These are phyloP conservation scores for Exophiala xenobiotica DNA, from an alignment of 2,329 filamentous ascomycete species.

Conservation along the genomic window DNA sequence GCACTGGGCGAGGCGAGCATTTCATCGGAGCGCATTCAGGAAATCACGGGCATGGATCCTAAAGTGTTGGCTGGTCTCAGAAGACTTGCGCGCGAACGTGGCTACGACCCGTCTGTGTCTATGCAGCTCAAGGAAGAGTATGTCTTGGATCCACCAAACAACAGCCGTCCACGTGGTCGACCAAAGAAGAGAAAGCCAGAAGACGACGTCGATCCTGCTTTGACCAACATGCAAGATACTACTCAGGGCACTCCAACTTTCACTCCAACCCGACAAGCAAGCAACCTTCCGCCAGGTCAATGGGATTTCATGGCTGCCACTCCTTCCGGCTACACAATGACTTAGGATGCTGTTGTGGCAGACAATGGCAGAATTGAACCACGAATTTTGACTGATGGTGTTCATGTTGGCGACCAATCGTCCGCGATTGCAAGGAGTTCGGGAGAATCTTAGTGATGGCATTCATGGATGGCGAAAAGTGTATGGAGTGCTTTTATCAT, in stretches of 20 bases:
- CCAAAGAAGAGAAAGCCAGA: slow-evolving; percentile 32
- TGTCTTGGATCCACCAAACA: slow-evolving; percentile 31
- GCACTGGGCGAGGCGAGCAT: slow-evolving; percentile 31
- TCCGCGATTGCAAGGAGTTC: not conserved
- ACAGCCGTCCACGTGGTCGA: slow-evolving; percentile 28
- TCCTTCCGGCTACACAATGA: slow-evolving; percentile 26
- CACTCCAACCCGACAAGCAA: slow-evolving; percentile 13
- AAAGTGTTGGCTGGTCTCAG: slow-evolving; percentile 30
- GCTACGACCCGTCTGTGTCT: slow-evolving; percentile 30
- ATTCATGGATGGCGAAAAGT: not conserved
- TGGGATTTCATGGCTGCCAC: slow-evolving; percentile 32
- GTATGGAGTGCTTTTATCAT: not conserved
- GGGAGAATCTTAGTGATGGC: not conserved
- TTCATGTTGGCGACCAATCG: not conserved
- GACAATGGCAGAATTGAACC: not conserved
- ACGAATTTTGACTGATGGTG: not conserved
- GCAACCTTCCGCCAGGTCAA: slow-evolving; percentile 30
- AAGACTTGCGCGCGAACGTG: slow-evolving; percentile 30
- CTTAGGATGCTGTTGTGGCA: slow-evolving; percentile 9
- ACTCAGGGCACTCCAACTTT: slow-evolving; percentile 14
- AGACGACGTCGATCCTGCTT: slow-evolving; percentile 35
- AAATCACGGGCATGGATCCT: slow-evolving; percentile 32
- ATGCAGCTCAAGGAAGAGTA: slow-evolving; percentile 34
- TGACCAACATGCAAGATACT: slow-evolving; percentile 20
- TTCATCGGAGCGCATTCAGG: slow-evolving; percentile 30